These are phyloP conservation scores for Simplicillium sp. DNA, from an alignment of 2,329 filamentous ascomycete genomes.

Conservation along the genomic window DNA sequence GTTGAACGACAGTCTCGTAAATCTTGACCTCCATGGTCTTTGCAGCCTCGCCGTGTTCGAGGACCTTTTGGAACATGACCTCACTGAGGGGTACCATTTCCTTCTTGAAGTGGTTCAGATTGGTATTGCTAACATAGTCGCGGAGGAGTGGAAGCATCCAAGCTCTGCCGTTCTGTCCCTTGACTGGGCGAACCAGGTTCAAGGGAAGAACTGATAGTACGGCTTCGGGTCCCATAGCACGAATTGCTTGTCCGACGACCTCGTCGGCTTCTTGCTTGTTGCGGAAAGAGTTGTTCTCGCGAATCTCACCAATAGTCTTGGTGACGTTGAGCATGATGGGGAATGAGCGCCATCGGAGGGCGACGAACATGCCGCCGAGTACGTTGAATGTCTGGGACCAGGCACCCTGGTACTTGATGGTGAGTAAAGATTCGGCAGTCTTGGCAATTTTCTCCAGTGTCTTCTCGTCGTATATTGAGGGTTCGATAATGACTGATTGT, in stretches of 20 bases:
- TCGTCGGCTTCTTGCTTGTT: conserved; percentile 93
- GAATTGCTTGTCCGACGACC: conserved; percentile 78
- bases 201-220: conserved; percentile 76
- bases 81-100: conserved; percentile 88
- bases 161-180: conserved; percentile 74
- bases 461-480: conserved; percentile 89
- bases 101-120: conserved; percentile 71
- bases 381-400: conserved; percentile 94
- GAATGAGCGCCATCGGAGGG: conserved; percentile 73
- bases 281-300: conserved; percentile 77
- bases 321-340: conserved; percentile 70
- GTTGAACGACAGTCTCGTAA: conserved; percentile 90
- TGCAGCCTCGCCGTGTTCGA: conserved; percentile 71
- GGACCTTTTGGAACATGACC: conserved; percentile 76
- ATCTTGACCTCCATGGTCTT: conserved; percentile 98
- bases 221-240: conserved; percentile 80
- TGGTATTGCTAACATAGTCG: conserved; percentile 83
- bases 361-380: conserved; percentile 76
- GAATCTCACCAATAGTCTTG: conserved; percentile 74
- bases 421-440: conserved; percentile 64
- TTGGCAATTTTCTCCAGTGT: conserved; percentile 71
- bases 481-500: conserved; percentile 71
- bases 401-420: conserved; percentile 84
- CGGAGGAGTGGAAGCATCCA: conserved; percentile 92
- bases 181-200: conserved; percentile 70